Conservation (phyloP, 2,329 filamentous ascomycete species). For the Hypoxylon sp. region DNA sequence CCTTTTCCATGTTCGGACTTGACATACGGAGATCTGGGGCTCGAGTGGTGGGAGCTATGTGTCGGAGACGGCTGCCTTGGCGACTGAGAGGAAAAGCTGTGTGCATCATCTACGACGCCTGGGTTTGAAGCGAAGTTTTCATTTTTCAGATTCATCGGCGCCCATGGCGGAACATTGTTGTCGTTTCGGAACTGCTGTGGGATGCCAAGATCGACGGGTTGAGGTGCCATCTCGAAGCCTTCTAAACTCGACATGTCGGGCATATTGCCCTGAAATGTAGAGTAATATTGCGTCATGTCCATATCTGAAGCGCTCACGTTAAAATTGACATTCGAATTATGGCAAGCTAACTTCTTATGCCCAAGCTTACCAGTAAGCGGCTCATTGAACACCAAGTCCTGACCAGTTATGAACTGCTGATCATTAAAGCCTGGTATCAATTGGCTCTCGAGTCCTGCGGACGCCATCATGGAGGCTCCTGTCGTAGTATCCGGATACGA, state of each 20-base stretch:
- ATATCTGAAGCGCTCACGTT: constrained; percentile 42
- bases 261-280: constrained; percentile 53
- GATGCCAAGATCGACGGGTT: constrained; percentile 58
- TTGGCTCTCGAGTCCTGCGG: constrained; percentile 51
- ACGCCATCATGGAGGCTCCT: constrained; percentile 54
- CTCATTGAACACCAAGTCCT: constrained; percentile 59
- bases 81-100: constrained; percentile 53
- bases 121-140: constrained; percentile 53
- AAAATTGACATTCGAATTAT: constrained; percentile 18
- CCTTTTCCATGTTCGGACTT: constrained; percentile 50
- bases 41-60: constrained; percentile 48
- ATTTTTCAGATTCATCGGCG: constrained; percentile 56
- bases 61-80: constrained; percentile 43
- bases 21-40: constrained; percentile 49
- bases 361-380: constrained; percentile 54
- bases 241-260: constrained; percentile 48
- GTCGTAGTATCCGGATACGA: constrained; percentile 54
- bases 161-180: constrained; percentile 61
- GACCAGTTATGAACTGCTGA: constrained; percentile 57
- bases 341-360: background rate
- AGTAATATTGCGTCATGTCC: constrained; percentile 47
- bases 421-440: constrained; percentile 52
- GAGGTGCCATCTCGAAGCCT: constrained; percentile 51
- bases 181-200: constrained; percentile 57
- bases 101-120: constrained; percentile 57